phyloP scores from a whole-genome alignment of 192 early-diverging fungal genomes.

The Coemansia sp. region DNA sequence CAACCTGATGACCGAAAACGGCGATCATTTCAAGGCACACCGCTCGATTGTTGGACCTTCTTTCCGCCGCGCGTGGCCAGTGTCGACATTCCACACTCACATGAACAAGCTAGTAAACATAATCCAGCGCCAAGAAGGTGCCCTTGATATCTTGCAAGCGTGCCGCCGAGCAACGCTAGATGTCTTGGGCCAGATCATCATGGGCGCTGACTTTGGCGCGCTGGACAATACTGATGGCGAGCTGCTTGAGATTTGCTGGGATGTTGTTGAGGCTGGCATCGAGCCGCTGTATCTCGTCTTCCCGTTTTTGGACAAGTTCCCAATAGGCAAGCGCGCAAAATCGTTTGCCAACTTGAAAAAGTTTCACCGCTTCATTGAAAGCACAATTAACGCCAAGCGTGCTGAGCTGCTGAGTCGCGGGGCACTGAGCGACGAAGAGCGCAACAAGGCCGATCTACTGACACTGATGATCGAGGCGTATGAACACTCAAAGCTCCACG shows the following conservation, averaged over 20 bases:
- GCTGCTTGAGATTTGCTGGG: slow-evolving; percentile 48
- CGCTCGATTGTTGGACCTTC: slow-evolving; percentile 46
- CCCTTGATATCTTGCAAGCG: slow-evolving; percentile 30
- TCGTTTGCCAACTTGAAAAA: slow-evolving; percentile 33
- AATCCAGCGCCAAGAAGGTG: slow-evolving; percentile 7
- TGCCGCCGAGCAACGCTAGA: slow-evolving; percentile 48
- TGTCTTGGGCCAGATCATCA: slow-evolving; percentile 44
- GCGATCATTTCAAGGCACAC: slow-evolving; percentile 45
- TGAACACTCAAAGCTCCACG: slow-evolving; percentile 41
- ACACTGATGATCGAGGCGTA: slow-evolving; percentile 60
- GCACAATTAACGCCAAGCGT: slow-evolving; percentile 36
- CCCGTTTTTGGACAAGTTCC: slow-evolving; percentile 51
- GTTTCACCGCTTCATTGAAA: slow-evolving; percentile 49
- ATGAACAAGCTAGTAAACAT: slow-evolving; percentile 34
- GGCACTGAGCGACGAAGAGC: slow-evolving; percentile 41
- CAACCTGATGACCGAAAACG: slow-evolving; percentile 51
- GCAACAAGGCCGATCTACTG: slow-evolving; percentile 53
- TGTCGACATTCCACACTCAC: slow-evolving; percentile 30
- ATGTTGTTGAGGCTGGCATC: slow-evolving; percentile 46
- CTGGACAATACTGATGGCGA: slow-evolving; percentile 44
- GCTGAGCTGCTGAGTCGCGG: slow-evolving; percentile 23
- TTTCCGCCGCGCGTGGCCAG: slow-evolving; percentile 51
- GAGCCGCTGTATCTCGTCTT: slow-evolving; percentile 53
- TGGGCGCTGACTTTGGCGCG: slow-evolving; percentile 51
- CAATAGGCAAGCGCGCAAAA: slow-evolving; percentile 37